phyloP scores from a whole-genome alignment of 2,329 filamentous ascomycete genomes.

The Fusarium cyanostomum region DNA sequence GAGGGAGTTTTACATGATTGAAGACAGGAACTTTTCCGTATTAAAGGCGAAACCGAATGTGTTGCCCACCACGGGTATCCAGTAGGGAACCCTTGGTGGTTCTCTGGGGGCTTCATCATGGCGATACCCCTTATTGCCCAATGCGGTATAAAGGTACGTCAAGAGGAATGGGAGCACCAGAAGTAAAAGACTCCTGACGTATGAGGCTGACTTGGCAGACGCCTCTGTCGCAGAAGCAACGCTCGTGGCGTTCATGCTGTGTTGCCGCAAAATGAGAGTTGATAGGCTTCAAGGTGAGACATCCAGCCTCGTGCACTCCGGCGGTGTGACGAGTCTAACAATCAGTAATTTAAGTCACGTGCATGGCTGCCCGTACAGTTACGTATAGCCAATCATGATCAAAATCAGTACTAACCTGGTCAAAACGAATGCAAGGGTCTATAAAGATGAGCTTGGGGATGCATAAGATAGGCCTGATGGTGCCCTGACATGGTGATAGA shows the following conservation, averaged over 20 bases:
- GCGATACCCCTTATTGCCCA: constrained; percentile 9
- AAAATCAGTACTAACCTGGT: too few relatives aligned
- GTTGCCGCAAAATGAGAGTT: not conserved
- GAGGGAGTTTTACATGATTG: constrained; percentile 1
- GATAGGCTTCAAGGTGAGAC: not conserved
- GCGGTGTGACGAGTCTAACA: too few relatives aligned
- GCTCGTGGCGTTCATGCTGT: constrained; percentile 11
- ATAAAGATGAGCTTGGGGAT: too few relatives aligned
- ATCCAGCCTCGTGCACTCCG: not conserved
- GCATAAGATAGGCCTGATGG: too few relatives aligned
- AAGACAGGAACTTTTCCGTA: constrained; percentile 25
- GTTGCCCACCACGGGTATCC: constrained; percentile 26
- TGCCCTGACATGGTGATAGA: too few relatives aligned
- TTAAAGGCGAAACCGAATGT: constrained; percentile 26
- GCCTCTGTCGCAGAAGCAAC: not conserved
- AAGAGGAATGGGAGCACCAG: constrained; percentile 2
- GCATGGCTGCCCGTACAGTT: too few relatives aligned
- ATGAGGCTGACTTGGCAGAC: not conserved
- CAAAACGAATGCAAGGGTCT: too few relatives aligned
- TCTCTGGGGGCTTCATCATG: not conserved
- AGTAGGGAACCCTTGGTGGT: constrained; percentile 28
- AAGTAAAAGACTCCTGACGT: not conserved
- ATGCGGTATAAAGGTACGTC: constrained; percentile 16
- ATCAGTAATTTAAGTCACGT: too few relatives aligned
- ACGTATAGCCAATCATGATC: too few relatives aligned